Base-by-base conservation (phyloP, 2,329 filamentous ascomycete species). In the Mariannaea sp. region DNA sequence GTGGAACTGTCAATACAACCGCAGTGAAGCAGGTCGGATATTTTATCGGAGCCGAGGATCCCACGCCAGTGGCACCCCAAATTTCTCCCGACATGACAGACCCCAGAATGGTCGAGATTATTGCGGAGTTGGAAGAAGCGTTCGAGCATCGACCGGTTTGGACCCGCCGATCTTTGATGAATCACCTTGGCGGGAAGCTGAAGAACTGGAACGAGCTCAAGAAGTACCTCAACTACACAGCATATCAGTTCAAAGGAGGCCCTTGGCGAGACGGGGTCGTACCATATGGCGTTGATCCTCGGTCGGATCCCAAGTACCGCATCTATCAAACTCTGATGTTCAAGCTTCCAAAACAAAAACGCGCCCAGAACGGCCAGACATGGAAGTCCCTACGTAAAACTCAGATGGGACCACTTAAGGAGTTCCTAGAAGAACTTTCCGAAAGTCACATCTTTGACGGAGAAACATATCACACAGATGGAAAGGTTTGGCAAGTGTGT, bases 401-500 rank as follows among this genome's bases (percentile, higher is more conserved):
- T 2, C 70, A 71, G 32, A 65, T 73, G 55, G 72, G 70, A 12
- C 73, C 75, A 22, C 66, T 73, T 6, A 75, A 72, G 16, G 71
- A 69, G 51, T 69, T 72, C 27, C 60, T 70, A 8, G 73, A 74
- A 38, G 73, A 74, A 19, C 69, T 74, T 27, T 72, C 71, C 16
- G 70, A 75, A 24, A 86, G 80, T 47, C 92, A 97, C 70, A 77
- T 93, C 1, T 97, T 97, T 71, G 90, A 95, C 56, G 93, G 93
- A 40, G 78, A 85, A 54, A 81, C 80, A 2, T 84, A 93, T 49
- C 84, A 84, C 13, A 82, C 83, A 1, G 92, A 96, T 65, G 92
- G 92, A 32, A 94, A 94, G 65, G 87, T 94, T 43, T 99, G 92
- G 88, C 94, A 97, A 76, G 82, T 95, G 20, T 96, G 92, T 74